These are phyloP conservation scores for Heterobasidion occidentale DNA, from an alignment of 1,284 basidiomycete genomes.

Conservation along the genomic window DNA sequence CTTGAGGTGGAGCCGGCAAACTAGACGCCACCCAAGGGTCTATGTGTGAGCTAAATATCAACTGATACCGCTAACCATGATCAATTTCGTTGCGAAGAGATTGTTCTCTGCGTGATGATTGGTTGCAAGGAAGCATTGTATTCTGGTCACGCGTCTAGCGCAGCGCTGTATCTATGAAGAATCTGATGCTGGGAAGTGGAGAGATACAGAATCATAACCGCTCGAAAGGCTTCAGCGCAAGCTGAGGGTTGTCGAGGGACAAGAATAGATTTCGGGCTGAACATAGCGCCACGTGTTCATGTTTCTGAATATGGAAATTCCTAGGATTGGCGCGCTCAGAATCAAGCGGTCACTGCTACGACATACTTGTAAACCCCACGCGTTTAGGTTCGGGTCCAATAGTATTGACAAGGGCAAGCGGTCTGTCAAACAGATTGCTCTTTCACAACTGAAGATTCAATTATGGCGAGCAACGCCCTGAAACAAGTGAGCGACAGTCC, in stretches of 20 bases:
- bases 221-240: too few species aligned
- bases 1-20: too few species aligned
- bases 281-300: background rate
- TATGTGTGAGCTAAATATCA: too few species aligned
- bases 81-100: background rate
- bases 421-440: background rate
- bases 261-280: too few species aligned
- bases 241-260: too few species aligned
- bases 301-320: background rate
- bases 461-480: conserved; percentile 47
- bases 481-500: conserved; percentile 40
- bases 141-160: background rate
- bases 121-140: background rate
- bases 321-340: background rate
- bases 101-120: background rate
- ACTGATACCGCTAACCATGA: background rate
- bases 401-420: background rate
- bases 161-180: background rate
- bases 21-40: too few species aligned
- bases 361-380: background rate
- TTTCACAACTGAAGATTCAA: background rate
- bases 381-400: background rate
- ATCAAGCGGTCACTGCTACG: background rate
- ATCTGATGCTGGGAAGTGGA: background rate
- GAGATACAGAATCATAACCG: too few species aligned